These are phyloP conservation scores for Chalciporus piperatus DNA, from an alignment of 768 basidiomycete species.

Conservation along the genomic window DNA sequence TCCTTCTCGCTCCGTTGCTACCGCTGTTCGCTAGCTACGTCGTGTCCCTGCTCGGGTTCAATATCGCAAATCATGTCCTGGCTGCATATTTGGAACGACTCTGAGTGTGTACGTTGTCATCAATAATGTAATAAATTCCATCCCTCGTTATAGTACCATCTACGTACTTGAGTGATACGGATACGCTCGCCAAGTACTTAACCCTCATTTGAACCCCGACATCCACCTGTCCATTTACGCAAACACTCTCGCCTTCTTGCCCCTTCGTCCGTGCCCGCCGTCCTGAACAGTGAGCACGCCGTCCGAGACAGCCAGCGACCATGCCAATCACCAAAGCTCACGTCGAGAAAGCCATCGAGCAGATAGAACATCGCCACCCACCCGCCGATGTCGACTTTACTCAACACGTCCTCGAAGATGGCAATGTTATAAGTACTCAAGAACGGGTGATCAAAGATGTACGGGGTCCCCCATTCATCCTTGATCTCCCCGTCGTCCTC, in stretches of 20 bases:
- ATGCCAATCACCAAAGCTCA: conserved; percentile 36
- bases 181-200: too few relatives aligned
- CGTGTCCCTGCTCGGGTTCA: conserved; percentile 85
- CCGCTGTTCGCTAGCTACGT: conserved; percentile 86
- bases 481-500: conserved; percentile 3
- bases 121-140: not conserved
- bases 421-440: conserved; percentile 85
- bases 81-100: conserved; percentile 66
- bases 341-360: conserved; percentile 34
- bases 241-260: conserved; percentile 6
- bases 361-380: conserved; percentile 41
- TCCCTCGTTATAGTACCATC: too few relatives aligned
- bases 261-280: conserved; percentile 10
- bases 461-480: conserved; percentile 23
- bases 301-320: conserved; percentile 10
- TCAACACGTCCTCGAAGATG: conserved; percentile 90
- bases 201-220: conserved; percentile 30
- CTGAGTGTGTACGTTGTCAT: not conserved
- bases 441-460: conserved; percentile 98
- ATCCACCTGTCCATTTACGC: conserved; percentile 14
- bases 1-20: conserved; percentile 86
- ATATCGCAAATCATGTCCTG: conserved; percentile 81
- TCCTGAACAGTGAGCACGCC: conserved; percentile 5
- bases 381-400: conserved; percentile 82
- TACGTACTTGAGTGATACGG: too few relatives aligned